Conservation (phyloP, 495 filamentous ascomycete species). For the Pyrenula massariospora region DNA sequence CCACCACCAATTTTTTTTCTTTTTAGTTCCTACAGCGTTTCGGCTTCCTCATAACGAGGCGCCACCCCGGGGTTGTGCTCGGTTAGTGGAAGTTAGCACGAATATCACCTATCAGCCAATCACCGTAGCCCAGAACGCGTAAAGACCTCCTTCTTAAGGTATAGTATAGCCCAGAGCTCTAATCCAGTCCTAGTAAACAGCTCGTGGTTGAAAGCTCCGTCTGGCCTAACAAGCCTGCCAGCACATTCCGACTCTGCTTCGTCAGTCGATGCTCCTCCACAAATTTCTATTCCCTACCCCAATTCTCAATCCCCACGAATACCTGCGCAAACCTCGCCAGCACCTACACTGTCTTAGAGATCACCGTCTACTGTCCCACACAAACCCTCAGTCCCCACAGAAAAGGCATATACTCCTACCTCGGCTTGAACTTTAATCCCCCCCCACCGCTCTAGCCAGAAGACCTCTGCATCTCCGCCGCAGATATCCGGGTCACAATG, state of each 20-base stretch:
- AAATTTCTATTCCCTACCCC: background rate
- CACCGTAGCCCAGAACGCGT: no score
- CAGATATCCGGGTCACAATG: constrained; percentile 42
- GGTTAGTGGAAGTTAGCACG: no score
- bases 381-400: constrained; percentile 60
- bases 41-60: no score
- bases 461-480: constrained; percentile 29
- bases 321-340: background rate
- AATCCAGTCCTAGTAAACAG: no score
- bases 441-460: constrained; percentile 55
- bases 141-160: no score
- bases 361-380: constrained; percentile 30
- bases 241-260: background rate
- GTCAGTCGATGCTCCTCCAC: background rate
- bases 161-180: no score
- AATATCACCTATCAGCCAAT: no score
- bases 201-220: no score
- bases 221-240: no score
- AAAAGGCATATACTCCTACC: constrained; percentile 51
- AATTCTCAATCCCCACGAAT: background rate
- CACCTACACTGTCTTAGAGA: background rate
- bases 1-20: no score
- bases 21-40: no score
- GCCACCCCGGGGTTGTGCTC: no score
- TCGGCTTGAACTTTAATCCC: constrained; percentile 31